Evolutionary conservation across 345 rosid genomes (phyloP).

Genomic region (Lumnitzera racemosa): DNA sequence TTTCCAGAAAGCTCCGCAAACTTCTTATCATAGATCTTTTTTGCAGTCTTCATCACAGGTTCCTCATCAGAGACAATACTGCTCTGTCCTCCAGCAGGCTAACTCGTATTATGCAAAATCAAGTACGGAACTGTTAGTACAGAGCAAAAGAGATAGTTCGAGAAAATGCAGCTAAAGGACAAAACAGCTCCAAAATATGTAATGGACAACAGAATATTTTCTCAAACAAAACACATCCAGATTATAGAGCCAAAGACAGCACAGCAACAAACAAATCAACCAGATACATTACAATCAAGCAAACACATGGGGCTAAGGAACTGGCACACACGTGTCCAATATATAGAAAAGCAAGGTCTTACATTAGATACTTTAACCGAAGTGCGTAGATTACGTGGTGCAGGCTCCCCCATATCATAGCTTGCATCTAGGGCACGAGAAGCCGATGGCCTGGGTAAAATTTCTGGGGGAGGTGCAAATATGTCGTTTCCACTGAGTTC

Average conservation of each 20-base stretch:
- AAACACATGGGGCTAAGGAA: too few species aligned
- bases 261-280: too few species aligned
- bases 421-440: constrained; percentile 61
- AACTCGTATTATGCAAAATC: constrained; percentile 4
- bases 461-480: constrained; percentile 96
- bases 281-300: too few species aligned
- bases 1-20: constrained; percentile 79
- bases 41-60: constrained; percentile 57
- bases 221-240: too few species aligned
- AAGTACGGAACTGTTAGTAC: background rate
- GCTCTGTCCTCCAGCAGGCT: constrained; percentile 46
- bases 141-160: too few species aligned
- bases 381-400: constrained; percentile 26
- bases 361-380: constrained; percentile 25
- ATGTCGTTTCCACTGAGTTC: constrained; percentile 93
- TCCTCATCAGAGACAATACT: constrained; percentile 26
- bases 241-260: too few species aligned
- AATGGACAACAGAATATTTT: too few species aligned
- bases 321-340: too few species aligned
- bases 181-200: too few species aligned
- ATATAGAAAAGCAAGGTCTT: background rate
- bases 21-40: constrained; percentile 76
- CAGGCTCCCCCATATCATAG: constrained; percentile 61
- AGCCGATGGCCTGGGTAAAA: constrained; percentile 62
- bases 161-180: too few species aligned